Percentiles rank a stretch among this genome's conserved stretches.
Evolutionary conservation across 2,329 filamentous ascomycete species (phyloP).

Genomic region (Fusarium dlaminii): DNA sequence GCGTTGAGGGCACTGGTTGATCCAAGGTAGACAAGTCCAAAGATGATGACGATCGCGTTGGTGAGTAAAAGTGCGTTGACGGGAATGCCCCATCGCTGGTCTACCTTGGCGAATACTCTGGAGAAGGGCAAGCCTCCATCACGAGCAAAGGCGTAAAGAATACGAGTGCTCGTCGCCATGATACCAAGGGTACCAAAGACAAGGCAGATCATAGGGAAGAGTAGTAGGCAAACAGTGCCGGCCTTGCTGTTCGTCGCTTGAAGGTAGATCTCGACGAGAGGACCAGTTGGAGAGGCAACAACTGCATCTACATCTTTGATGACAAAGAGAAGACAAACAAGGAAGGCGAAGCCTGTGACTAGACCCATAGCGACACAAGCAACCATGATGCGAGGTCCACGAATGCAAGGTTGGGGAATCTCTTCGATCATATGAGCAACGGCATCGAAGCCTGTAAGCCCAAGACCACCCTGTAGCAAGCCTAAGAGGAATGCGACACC

Average conservation of each 20-base stretch:
- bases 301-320: fast-evolving
- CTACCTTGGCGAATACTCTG: neutral
- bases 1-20: neutral
- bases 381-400: neutral
- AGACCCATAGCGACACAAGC: neutral
- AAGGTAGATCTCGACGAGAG: neutral
- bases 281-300: neutral
- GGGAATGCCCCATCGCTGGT: neutral
- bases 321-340: fast-evolving
- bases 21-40: neutral
- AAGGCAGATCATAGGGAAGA: neutral
- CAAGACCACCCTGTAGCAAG: neutral
- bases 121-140: neutral
- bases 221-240: neutral
- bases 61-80: neutral
- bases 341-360: neutral
- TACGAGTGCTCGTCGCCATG: neutral
- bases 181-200: neutral
- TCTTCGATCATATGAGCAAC: neutral
- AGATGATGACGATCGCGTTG: neutral
- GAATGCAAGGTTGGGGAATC: neutral
- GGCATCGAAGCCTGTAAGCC: fast-evolving
- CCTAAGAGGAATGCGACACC: neutral
- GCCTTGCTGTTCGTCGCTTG: neutral
- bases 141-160: neutral